A percentile compares a stretch with the other conserved stretches of the same genome.
Evolutionary conservation across 2,329 filamentous ascomycete genomes (phyloP).

Genomic region (Tolypocladium capitatum): DNA sequence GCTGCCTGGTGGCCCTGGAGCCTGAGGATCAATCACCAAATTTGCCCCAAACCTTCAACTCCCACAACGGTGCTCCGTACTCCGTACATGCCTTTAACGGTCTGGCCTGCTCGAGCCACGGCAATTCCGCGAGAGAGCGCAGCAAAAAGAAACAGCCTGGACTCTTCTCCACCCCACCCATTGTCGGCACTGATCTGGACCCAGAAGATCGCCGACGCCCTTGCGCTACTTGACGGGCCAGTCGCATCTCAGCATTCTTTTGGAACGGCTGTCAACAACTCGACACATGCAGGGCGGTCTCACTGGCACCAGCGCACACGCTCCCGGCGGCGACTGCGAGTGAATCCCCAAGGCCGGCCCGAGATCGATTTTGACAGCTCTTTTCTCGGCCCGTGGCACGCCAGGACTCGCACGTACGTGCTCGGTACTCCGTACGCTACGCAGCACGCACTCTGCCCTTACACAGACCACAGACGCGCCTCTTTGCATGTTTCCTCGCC

Average conservation of each 20-base stretch:
- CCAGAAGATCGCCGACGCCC: conserved; percentile 2
- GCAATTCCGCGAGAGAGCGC: not conserved
- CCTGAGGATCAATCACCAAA: not conserved
- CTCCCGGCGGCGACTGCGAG: not conserved
- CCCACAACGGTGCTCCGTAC: not conserved
- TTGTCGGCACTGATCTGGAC: conserved; percentile 2
- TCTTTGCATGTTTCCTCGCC: not conserved
- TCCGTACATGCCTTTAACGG: not conserved
- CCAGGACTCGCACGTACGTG: not conserved
- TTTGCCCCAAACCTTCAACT: not conserved
- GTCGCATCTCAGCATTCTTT: conserved; percentile 16
- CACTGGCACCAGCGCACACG: not conserved
- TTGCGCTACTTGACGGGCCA: conserved; percentile 17
- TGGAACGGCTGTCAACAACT: conserved; percentile 7
- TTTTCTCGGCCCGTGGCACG: not conserved
- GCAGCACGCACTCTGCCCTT: not conserved
- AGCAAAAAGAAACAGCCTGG: not conserved
- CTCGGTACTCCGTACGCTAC: not conserved
- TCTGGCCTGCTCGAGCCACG: too few species aligned
- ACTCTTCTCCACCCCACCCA: not conserved
- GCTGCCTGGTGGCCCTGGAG: not conserved
- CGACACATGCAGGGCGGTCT: conserved; percentile 4
- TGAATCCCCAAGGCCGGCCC: not conserved
- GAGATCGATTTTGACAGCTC: conserved; percentile 1
- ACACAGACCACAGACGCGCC: not conserved